phyloP scores from a whole-genome alignment of 495 filamentous ascomycete species.

The Tuber brumale region DNA sequence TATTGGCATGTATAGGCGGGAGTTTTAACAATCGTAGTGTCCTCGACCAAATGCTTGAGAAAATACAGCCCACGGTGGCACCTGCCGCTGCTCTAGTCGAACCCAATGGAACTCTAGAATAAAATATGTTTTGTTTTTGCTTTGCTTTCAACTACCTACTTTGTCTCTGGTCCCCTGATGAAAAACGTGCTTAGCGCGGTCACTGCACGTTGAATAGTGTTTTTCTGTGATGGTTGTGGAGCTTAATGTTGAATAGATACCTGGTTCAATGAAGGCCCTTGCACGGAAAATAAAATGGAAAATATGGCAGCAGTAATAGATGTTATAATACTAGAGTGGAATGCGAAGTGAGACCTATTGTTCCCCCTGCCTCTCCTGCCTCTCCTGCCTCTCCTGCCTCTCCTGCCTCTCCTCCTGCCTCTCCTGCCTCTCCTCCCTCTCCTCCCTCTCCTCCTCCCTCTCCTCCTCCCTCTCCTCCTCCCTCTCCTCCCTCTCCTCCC shows the following conservation, averaged over 20 bases:
- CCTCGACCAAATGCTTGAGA: constrained; percentile 28
- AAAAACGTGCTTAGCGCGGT: constrained; percentile 5
- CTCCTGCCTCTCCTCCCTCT: too few species aligned
- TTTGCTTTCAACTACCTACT: constrained; percentile 1
- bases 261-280: neutral
- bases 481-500: neutral
- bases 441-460: neutral
- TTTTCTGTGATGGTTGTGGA: constrained; percentile 16
- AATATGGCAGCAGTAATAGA: constrained; percentile 11
- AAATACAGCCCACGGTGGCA: neutral
- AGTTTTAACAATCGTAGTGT: constrained; percentile 18
- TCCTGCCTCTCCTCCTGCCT: constrained; percentile 6
- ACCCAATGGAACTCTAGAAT: constrained; percentile 10
- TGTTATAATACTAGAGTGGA: neutral
- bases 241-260: neutral
- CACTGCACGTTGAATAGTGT: constrained; percentile 7
- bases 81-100: constrained; percentile 11
- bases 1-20: too few species aligned
- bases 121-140: constrained; percentile 6
- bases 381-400: neutral
- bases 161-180: constrained; percentile 7
- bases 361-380: constrained; percentile 6
- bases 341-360: constrained; percentile 7
- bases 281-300: constrained; percentile 15
- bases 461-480: constrained; percentile 1